These are phyloP conservation scores for Peronospora farinosa DNA, from an alignment of 352 stramenopile genomes.

Conservation along the genomic window DNA sequence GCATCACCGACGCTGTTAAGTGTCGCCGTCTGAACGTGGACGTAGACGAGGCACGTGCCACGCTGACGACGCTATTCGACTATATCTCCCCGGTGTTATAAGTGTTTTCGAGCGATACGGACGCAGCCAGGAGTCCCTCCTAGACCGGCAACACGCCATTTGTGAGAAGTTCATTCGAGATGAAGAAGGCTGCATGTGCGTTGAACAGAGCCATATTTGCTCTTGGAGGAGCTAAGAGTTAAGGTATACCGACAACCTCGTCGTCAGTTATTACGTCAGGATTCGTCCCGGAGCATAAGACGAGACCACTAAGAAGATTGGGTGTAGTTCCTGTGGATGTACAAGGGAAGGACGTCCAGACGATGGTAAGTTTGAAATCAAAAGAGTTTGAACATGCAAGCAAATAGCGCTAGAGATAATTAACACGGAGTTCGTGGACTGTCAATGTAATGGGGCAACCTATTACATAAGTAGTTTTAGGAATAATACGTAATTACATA, in stretches of 20 bases:
- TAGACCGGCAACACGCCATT: background rate
- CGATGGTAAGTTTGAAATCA: conserved; percentile 20
- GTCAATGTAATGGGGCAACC: too few relatives aligned
- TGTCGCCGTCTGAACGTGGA: conserved; percentile 21
- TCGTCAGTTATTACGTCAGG: conserved; percentile 6
- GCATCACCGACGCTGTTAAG: conserved; percentile 24
- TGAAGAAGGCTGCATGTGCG: conserved; percentile 7
- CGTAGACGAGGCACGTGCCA: conserved; percentile 3
- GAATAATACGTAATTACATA: too few relatives aligned
- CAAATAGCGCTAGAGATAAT: conserved; percentile 11
- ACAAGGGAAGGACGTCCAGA: conserved; percentile 5
- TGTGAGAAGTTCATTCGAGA: conserved; percentile 14
- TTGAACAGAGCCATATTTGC: conserved; percentile 12
- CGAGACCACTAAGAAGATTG: conserved; percentile 16
- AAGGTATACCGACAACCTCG: conserved; percentile 8
- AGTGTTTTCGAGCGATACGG: conserved; percentile 14
- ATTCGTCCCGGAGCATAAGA: conserved; percentile 12
- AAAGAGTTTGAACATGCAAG: conserved; percentile 27
- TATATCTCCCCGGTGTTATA: conserved; percentile 9
- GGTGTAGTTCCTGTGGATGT: conserved; percentile 3
- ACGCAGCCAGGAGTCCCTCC: conserved; percentile 9
- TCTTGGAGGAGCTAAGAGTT: conserved; percentile 2
- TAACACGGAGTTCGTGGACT: conserved; percentile 9
- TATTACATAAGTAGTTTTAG: too few relatives aligned
- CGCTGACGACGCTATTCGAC: conserved; percentile 4